Evolutionary conservation across 2,329 filamentous ascomycete genomes (phyloP).

Genomic region (Aspergillus ochraceoroseus): DNA sequence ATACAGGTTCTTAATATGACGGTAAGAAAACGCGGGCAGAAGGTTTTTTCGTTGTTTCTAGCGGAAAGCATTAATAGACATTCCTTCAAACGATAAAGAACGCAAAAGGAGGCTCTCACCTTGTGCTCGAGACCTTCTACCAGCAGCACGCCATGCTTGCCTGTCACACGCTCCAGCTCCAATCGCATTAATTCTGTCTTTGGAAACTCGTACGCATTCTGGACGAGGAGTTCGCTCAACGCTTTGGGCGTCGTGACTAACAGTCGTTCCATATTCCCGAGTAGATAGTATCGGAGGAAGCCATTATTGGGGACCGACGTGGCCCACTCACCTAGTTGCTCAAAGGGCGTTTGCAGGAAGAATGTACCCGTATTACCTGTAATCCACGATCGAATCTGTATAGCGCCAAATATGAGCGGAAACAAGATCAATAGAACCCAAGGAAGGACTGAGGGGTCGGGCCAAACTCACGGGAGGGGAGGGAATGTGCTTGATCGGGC

Average conservation of each 20-base stretch:
- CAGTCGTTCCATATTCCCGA: conserved; percentile 61
- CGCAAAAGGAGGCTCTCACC: conserved; percentile 32
- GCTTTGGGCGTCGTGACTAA: conserved; percentile 59
- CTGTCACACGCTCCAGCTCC: conserved; percentile 37
- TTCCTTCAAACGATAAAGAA: background rate
- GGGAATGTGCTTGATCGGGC: conserved; percentile 55
- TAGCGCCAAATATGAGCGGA: background rate
- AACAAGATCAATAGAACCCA: background rate
- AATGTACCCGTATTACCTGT: conserved; percentile 44
- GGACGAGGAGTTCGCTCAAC: conserved; percentile 64
- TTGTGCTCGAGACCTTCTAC: conserved; percentile 91
- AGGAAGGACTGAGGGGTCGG: no score
- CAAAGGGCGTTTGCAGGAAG: conserved; percentile 39
- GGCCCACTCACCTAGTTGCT: conserved; percentile 47
- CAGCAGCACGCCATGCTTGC: conserved; percentile 52
- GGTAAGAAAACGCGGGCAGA: conserved; percentile 77
- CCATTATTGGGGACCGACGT: conserved; percentile 62
- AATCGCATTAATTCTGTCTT: conserved; percentile 54
- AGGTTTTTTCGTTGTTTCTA: conserved; percentile 66
- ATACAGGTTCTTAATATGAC: conserved; percentile 79
- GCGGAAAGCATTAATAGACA: conserved; percentile 3
- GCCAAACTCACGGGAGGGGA: conserved; percentile 47
- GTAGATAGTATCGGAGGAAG: conserved; percentile 60
- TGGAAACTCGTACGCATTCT: conserved; percentile 64
- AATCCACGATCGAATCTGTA: conserved; percentile 41